phyloP scores from a whole-genome alignment of 176 grass and related monocot genomes.

The Aegilops bicornis region DNA sequence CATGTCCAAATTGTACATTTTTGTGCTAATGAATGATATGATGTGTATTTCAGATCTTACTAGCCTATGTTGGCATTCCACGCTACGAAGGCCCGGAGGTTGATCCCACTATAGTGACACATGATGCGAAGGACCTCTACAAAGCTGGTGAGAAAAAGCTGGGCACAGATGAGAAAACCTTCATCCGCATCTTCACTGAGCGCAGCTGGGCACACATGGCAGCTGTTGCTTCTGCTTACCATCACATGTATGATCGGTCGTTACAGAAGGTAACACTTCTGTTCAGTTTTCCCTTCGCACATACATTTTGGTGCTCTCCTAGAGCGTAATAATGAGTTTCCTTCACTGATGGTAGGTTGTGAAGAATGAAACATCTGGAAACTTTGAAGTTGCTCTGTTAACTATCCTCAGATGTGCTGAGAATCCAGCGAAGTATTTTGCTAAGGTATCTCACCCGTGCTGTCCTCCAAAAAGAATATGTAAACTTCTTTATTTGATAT shows the following conservation, averaged over 20 bases:
- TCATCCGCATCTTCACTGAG: conserved; percentile 88
- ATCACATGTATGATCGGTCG: conserved; percentile 70
- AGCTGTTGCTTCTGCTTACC: conserved; percentile 85
- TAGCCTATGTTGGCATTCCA: conserved; percentile 71
- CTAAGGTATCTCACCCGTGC: conserved; percentile 66
- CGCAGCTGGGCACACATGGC: conserved; percentile 80
- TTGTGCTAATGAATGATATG: not conserved
- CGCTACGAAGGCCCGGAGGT: conserved; percentile 90
- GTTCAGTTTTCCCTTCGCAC: conserved; percentile 5
- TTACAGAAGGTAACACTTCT: conserved; percentile 71
- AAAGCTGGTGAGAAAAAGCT: conserved; percentile 96
- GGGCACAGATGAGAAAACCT: conserved; percentile 88
- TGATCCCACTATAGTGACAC: conserved; percentile 75
- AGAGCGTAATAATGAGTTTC: conserved; percentile 2
- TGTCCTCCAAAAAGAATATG: conserved; percentile 11
- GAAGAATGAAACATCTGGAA: conserved; percentile 93
- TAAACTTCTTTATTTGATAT: not conserved
- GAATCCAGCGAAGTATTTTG: conserved; percentile 95
- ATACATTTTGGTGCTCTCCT: not conserved
- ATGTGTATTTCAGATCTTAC: conserved; percentile 61
- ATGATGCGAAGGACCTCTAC: conserved; percentile 90
- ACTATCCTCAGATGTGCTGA: conserved; percentile 89
- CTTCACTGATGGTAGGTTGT: conserved; percentile 60
- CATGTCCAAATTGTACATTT: conserved; percentile 19
- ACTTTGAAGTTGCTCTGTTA: conserved; percentile 85